Percentiles rank a stretch among this genome's conserved stretches.
Evolutionary conservation across 768 basidiomycete genomes (phyloP).

Genomic region (Suillus tomentosus): DNA sequence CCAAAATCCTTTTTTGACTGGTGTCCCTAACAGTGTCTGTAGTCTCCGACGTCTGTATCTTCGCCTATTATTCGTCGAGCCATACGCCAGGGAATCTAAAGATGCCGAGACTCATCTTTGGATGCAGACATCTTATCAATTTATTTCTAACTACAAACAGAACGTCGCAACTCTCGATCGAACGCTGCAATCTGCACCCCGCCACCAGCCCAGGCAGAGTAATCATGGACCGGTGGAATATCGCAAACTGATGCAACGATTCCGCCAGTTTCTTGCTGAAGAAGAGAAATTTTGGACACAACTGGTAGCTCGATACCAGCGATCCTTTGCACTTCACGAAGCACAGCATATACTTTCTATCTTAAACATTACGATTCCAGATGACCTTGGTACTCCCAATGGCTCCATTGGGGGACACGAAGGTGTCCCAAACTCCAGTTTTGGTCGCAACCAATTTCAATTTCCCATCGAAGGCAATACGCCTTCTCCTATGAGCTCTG

Average conservation of each 20-base stretch:
- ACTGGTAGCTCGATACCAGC: conserved; percentile 73
- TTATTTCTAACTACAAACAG: conserved; percentile 83
- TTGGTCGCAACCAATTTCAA: conserved; percentile 59
- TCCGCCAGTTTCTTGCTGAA: conserved; percentile 84
- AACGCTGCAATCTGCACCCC: conserved; percentile 43
- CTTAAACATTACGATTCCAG: conserved; percentile 53
- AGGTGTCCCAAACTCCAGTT: conserved; percentile 20
- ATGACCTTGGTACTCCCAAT: conserved; percentile 35
- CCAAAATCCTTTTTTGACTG: conserved; percentile 9
- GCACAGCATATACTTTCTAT: conserved; percentile 56
- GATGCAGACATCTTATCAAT: conserved; percentile 89
- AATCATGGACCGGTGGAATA: conserved; percentile 74
- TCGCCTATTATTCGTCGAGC: conserved; percentile 65
- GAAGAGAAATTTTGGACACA: conserved; percentile 93
- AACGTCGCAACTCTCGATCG: conserved; percentile 69
- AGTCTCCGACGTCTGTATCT: conserved; percentile 76
- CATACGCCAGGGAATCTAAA: conserved; percentile 70
- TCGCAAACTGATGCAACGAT: conserved; percentile 83
- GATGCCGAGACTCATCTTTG: conserved; percentile 84
- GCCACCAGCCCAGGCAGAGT: conserved; percentile 39
- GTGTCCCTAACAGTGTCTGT: conserved; percentile 17
- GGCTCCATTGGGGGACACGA: conserved; percentile 23
- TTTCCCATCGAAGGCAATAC: conserved; percentile 61
- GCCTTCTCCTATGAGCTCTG: conserved; percentile 40
- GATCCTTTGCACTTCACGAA: conserved; percentile 70